phyloP scores from a whole-genome alignment of 768 basidiomycete genomes.

The Suillus brevipes region DNA sequence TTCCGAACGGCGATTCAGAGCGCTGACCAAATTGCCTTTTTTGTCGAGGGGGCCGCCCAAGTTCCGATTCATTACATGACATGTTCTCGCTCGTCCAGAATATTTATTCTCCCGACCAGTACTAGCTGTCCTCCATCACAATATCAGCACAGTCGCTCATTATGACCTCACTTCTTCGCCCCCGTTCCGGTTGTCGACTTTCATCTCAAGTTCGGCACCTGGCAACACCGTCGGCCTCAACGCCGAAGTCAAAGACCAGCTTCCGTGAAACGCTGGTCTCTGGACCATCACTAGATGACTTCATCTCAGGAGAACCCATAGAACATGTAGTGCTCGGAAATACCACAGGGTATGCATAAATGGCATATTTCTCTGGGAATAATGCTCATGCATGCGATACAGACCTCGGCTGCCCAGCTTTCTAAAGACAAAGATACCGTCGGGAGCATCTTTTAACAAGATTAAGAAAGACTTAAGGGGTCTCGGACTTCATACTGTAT shows the following conservation, averaged over 20 bases:
- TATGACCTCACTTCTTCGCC: conserved; percentile 16
- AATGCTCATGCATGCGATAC: conserved; percentile 2
- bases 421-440: conserved; percentile 91
- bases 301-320: conserved; percentile 58
- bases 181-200: conserved; percentile 4
- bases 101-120: neutral
- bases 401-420: conserved; percentile 87
- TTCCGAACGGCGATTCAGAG: neutral
- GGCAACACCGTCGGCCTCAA: conserved; percentile 41
- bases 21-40: neutral
- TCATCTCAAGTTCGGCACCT: conserved; percentile 39
- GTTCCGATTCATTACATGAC: neutral
- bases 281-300: conserved; percentile 81
- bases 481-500: conserved; percentile 90
- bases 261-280: conserved; percentile 56
- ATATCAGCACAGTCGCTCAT: conserved; percentile 17
- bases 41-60: neutral
- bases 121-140: neutral
- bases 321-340: conserved; percentile 74
- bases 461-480: conserved; percentile 96
- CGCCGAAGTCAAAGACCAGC: conserved; percentile 35
- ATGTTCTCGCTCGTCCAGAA: neutral
- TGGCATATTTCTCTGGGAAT: conserved; percentile 22
- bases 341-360: conserved; percentile 49
- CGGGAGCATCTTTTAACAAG: conserved; percentile 81